These are phyloP conservation scores for Sicyos edulis DNA, from an alignment of 306 rosid species.

Conservation along the genomic window DNA sequence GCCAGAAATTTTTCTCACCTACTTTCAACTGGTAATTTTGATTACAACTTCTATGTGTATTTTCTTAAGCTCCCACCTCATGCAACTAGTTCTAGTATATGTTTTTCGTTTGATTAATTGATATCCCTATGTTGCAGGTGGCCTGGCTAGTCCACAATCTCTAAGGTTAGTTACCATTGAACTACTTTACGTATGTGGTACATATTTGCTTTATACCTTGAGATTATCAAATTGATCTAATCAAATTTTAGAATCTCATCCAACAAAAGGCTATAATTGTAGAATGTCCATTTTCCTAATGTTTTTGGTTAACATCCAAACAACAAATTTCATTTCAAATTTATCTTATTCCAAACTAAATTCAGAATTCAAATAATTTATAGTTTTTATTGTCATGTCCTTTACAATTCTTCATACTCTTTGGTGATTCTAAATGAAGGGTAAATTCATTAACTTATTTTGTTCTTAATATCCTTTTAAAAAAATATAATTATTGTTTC, in stretches of 20 bases:
- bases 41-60: background rate
- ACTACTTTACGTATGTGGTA: background rate
- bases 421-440: background rate
- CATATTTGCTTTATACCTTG: background rate
- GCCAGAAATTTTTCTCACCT: slow-evolving; percentile 40
- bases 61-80: background rate
- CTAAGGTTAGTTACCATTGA: slow-evolving; percentile 42
- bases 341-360: background rate
- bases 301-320: background rate
- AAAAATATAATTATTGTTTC: background rate
- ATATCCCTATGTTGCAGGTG: slow-evolving; percentile 35
- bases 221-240: background rate
- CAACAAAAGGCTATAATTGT: background rate
- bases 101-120: slow-evolving; percentile 15
- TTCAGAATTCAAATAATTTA: background rate
- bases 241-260: background rate
- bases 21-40: slow-evolving; percentile 40
- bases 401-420: background rate
- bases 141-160: slow-evolving; percentile 33
- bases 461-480: background rate
- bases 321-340: background rate
- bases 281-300: background rate
- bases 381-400: background rate
- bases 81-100: background rate
- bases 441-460: background rate